These are phyloP conservation scores for Claviceps lovelessii DNA, from an alignment of 2,329 filamentous ascomycete species.

Conservation along the genomic window DNA sequence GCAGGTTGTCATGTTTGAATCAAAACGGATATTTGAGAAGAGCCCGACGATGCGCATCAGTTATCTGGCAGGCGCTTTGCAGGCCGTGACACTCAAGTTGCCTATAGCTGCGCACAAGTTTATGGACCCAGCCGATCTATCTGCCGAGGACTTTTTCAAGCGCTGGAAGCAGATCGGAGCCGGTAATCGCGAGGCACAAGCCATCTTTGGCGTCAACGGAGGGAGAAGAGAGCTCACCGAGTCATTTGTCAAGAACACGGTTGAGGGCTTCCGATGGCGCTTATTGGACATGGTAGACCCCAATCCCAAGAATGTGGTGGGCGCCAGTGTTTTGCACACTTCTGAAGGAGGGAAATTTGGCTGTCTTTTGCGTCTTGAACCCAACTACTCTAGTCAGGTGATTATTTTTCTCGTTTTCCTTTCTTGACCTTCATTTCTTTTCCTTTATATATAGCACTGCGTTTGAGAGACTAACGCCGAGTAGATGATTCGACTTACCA, in stretches of 20 bases:
- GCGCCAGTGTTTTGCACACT: constrained; percentile 73
- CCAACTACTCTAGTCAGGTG: constrained; percentile 85
- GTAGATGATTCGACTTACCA: constrained; percentile 89
- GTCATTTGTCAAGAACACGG: constrained; percentile 53
- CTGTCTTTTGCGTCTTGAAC: constrained; percentile 83
- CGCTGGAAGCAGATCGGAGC: constrained; percentile 97
- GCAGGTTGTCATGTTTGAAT: constrained; percentile 90
- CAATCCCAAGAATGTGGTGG: constrained; percentile 86
- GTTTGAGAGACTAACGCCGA: background rate
- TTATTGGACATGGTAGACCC: constrained; percentile 76
- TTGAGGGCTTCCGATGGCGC: constrained; percentile 83
- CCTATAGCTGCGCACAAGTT: constrained; percentile 87
- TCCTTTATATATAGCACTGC: background rate
- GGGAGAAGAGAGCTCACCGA: constrained; percentile 51
- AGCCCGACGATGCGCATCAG: constrained; percentile 86
- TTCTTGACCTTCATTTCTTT: background rate
- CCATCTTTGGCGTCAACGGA: constrained; percentile 56
- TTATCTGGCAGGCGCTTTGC: constrained; percentile 84
- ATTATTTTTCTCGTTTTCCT: constrained; percentile 18
- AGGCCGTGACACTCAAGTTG: constrained; percentile 81
- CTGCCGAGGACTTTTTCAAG: constrained; percentile 93
- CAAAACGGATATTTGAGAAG: constrained; percentile 65
- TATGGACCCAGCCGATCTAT: constrained; percentile 81
- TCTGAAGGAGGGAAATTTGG: constrained; percentile 80
- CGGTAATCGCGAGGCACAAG: constrained; percentile 71